Evolutionary conservation across 1,284 basidiomycete genomes (phyloP).

Genomic region (Rhizoctonia solani): DNA sequence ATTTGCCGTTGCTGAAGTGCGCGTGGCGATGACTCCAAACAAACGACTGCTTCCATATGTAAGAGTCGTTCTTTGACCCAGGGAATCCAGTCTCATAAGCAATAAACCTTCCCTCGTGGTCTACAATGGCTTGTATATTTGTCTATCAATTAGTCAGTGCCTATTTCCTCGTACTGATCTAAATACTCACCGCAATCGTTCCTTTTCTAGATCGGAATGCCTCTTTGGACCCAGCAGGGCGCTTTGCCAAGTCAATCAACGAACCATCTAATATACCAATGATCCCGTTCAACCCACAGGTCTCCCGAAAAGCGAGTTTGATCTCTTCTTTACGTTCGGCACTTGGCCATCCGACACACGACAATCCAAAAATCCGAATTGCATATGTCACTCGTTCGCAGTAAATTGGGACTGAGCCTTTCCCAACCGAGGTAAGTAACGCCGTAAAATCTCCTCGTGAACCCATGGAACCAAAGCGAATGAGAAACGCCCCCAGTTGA

Average conservation of each 20-base stretch:
- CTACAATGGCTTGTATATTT: constrained; percentile 1
- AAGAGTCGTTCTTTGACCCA: neutral
- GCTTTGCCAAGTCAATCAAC: neutral
- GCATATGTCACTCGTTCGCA: constrained; percentile 3
- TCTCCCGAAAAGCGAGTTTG: neutral
- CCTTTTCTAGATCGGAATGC: neutral
- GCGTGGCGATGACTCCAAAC: neutral
- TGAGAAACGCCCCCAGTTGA: constrained; percentile 6
- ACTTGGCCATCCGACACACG: constrained; percentile 7
- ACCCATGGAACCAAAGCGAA: neutral
- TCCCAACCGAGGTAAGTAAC: constrained; percentile 1
- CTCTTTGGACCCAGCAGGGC: neutral
- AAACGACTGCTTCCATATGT: constrained; percentile 4
- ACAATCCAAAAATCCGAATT: neutral
- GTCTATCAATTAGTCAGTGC: neutral
- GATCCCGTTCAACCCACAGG: neutral
- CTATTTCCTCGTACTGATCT: neutral
- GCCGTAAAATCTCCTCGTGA: neutral
- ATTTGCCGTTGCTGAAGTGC: neutral
- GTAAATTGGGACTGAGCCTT: constrained; percentile 6
- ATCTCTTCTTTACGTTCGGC: neutral
- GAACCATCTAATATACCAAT: neutral
- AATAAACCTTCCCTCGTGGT: constrained; percentile 8
- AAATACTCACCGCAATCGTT: neutral
- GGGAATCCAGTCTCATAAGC: neutral